Percentiles rank a stretch among this genome's conserved stretches.
Evolutionary conservation across 805 yeast genomes (phyloP).

Genomic region (Ogataea nonfermentans): DNA sequence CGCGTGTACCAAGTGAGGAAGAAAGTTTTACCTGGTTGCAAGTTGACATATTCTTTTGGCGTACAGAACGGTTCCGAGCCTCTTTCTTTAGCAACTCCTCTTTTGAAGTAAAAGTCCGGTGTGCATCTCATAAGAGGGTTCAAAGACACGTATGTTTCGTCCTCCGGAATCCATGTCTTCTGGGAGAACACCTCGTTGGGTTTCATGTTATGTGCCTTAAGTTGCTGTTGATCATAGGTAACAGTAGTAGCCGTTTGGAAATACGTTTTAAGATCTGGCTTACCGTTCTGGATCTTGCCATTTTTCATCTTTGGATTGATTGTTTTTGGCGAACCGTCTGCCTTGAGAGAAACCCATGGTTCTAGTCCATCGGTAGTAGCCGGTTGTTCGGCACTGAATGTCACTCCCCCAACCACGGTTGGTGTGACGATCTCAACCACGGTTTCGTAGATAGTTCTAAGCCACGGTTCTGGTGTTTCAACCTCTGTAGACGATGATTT

Average conservation of each 20-base stretch:
- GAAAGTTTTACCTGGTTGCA: conserved; percentile 61
- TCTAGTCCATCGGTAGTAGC: conserved; percentile 60
- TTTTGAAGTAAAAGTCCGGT: conserved; percentile 67
- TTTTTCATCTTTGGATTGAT: conserved; percentile 72
- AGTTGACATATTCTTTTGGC: conserved; percentile 60
- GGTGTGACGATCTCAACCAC: conserved; percentile 61
- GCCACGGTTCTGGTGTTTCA: conserved; percentile 63
- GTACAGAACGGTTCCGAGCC: conserved; percentile 82
- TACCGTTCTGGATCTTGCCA: conserved; percentile 62
- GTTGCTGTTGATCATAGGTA: conserved; percentile 54
- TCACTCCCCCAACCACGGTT: conserved; percentile 60
- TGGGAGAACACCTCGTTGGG: conserved; percentile 59
- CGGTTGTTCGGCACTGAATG: conserved; percentile 69
- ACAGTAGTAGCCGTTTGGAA: conserved; percentile 68
- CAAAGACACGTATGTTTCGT: conserved; percentile 64
- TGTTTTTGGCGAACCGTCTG: conserved; percentile 78
- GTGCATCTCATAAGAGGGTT: conserved; percentile 85
- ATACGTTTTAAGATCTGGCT: conserved; percentile 73
- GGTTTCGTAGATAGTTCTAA: conserved; percentile 62
- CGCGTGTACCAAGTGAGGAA: conserved; percentile 81
- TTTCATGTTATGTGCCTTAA: conserved; percentile 72
- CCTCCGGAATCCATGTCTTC: conserved; percentile 59
- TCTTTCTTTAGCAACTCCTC: conserved; percentile 55
- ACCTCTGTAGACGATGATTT: conserved; percentile 16
- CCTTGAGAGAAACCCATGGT: conserved; percentile 79